Evolutionary conservation across 1,284 basidiomycete species (phyloP), one percentile per base, ranked within the genome.

Genomic region (Tilletia indica): DNA sequence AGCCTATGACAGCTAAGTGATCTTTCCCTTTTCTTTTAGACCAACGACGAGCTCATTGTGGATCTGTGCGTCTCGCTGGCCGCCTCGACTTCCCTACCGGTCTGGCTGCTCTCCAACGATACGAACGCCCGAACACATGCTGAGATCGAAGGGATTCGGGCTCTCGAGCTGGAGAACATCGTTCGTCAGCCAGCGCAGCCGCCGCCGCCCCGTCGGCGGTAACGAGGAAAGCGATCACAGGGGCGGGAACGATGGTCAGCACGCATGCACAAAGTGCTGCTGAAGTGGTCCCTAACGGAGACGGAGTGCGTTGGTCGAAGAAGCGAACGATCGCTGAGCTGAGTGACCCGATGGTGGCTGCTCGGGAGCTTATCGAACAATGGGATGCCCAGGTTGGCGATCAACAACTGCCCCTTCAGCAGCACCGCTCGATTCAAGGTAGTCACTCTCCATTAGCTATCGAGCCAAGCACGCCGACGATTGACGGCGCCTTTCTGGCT

Each of bases 151-250:
- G 61, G 58, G 19, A 51, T 70, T 4, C 56, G 58, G 14, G 58
- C 69, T n/a, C 61, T 70, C 58, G 69, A 70, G n/a, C 69, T 70
- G n/a, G 54, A 47, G 12, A 64, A 45, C 72, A 87, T 70, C 73
- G 78, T 64, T 16, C 61, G 61, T 4, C 36, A 64, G 36, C 61
- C 61, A 3, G 36, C 36, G 9, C 38, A 64, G 61, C 61, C 61
- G 36, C n/a, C 61, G 34, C 14, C 34, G 36, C 61, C 61, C 16
- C 61, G 31, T 31, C 16, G 8, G 31, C 31, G 14, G 14, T 3
- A 36, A 11, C 58, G 1, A 31, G 25, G 25, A 19, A n/a, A 3
- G 51, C 51, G 51, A 54, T 54, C 2, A 12, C 51, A 12, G 21
- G 51, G 11, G 21, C 51, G 4, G 51, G 51, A 19, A 58, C 56